Conservation (phyloP, 108 stramenopile genomes). For the Nannochloropsis gaditana region DNA sequence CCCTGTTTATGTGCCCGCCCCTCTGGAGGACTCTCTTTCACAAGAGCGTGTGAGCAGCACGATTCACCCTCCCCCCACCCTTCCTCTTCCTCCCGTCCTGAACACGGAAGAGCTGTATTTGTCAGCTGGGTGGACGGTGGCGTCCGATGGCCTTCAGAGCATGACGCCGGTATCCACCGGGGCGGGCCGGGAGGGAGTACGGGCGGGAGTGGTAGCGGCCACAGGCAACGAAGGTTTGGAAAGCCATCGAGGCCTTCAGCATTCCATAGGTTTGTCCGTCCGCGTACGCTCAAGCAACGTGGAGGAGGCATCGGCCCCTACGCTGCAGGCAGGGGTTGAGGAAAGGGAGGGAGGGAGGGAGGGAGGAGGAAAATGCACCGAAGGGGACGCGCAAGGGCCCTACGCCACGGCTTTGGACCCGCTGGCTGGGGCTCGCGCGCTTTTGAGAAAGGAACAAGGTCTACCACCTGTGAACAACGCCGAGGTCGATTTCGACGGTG, state of each 20-base stretch:
- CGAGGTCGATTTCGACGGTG: background rate
- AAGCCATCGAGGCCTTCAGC: background rate
- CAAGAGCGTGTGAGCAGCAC: too few species aligned
- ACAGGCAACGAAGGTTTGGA: background rate
- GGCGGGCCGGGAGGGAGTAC: background rate
- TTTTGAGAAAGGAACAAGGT: constrained; percentile 26
- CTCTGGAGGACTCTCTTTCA: constrained; percentile 22
- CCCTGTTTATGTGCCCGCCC: constrained; percentile 23
- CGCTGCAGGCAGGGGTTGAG: background rate
- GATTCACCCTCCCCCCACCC: background rate
- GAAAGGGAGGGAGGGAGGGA: constrained; percentile 7
- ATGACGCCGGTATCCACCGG: background rate
- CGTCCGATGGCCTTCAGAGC: constrained; percentile 21
- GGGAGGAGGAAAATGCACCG: background rate
- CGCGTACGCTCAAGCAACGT: background rate
- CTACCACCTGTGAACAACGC: background rate
- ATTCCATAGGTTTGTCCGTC: background rate
- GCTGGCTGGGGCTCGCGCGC: background rate
- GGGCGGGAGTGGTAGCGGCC: background rate
- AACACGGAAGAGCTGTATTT: constrained; percentile 77
- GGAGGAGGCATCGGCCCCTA: background rate
- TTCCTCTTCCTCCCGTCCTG: constrained; percentile 62
- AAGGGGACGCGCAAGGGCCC: background rate
- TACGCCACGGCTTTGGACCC: background rate
- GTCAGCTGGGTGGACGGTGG: constrained; percentile 83